Base-by-base conservation (phyloP, 495 filamentous ascomycete genomes). In the Articulospora tetracladia region DNA sequence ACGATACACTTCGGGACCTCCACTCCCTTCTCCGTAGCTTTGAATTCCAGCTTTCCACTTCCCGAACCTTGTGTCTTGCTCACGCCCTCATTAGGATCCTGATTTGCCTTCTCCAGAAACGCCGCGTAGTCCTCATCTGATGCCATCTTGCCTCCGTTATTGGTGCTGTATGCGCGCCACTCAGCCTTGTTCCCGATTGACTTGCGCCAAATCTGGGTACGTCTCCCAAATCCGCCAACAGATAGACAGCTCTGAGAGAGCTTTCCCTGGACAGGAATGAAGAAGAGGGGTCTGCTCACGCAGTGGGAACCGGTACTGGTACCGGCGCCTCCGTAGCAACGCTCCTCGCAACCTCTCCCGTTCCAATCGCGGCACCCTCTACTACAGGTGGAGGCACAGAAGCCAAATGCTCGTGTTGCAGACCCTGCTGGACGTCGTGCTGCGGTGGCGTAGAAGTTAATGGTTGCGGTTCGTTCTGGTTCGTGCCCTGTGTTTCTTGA, bases 91-190 rank as follows among this genome's bases (percentile, higher is more conserved):
- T 77, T 75, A 19, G 82, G 83, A 69, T 89, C 84, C 68, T 82
- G 72, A 73, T 93, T 94, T 44, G 91, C 91, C 72, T 93, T 92
- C 71, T 94, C 76, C 52, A 96, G 77, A 69, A 96, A 95, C 65
- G 83, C 75, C 72, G 83, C 78, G 78, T 95, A 96, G 64, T 85
- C 85, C 52, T 88, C 84, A 77, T 96, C 91, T 22, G 87, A 87
- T 20, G 86, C 82, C 87, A 91, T 93, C 30, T 47, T 54, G 15
- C 36, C 28, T 55, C 41, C 17, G 8, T 26, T 61, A 20, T 50
- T 49, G 12, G 24, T 63, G 24, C 56, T 60, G 25, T 53, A 60
- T 24, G 34, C 57, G 34, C n/a, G 24, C 47, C 47, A 10, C 47
- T 54, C 47, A 50, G 26, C 52, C 27, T 27, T 12, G 8, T 12